phyloP scores from a whole-genome alignment of 306 rosid species.

The Citrullus amarus region DNA sequence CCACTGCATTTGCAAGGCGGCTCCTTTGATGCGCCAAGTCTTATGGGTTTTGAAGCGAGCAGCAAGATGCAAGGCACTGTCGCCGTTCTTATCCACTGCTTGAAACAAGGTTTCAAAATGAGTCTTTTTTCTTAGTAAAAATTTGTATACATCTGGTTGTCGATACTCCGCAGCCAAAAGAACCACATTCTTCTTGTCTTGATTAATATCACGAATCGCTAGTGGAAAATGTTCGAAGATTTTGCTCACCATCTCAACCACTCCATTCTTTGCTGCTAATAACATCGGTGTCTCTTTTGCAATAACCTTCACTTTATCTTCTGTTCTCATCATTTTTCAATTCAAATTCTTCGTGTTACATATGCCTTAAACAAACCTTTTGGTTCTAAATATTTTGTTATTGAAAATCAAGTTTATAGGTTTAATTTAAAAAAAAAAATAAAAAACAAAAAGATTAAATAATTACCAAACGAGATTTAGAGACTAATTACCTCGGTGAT shows the following conservation, averaged over 20 bases:
- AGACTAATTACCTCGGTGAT: too few species aligned
- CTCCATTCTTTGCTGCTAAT: conserved; percentile 55
- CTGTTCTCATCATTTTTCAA: too few species aligned
- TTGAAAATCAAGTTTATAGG: too few species aligned
- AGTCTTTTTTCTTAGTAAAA: neutral
- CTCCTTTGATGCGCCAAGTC: conserved; percentile 35
- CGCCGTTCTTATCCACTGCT: conserved; percentile 34
- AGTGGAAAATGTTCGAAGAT: conserved; percentile 26
- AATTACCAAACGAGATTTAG: too few species aligned
- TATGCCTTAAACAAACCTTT: too few species aligned
- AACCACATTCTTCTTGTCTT: conserved; percentile 37
- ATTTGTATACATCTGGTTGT: conserved; percentile 33
- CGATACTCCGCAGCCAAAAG: conserved; percentile 50
- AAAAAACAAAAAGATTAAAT: too few species aligned
- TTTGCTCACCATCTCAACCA: conserved; percentile 35
- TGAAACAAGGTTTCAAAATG: conserved; percentile 19
- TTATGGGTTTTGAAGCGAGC: conserved; percentile 6
- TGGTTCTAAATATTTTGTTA: too few species aligned
- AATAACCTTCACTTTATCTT: too few species aligned
- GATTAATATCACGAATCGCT: conserved; percentile 32
- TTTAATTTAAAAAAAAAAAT: too few species aligned
- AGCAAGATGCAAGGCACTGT: conserved; percentile 50
- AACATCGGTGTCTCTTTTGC: conserved; percentile 24
- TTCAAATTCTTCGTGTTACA: too few species aligned
- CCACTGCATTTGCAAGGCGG: conserved; percentile 54